Percentiles rank a stretch among this genome's conserved stretches.
phyloP scores from a whole-genome alignment of 2,329 filamentous ascomycete species.

The Diaporthe nobilis region DNA sequence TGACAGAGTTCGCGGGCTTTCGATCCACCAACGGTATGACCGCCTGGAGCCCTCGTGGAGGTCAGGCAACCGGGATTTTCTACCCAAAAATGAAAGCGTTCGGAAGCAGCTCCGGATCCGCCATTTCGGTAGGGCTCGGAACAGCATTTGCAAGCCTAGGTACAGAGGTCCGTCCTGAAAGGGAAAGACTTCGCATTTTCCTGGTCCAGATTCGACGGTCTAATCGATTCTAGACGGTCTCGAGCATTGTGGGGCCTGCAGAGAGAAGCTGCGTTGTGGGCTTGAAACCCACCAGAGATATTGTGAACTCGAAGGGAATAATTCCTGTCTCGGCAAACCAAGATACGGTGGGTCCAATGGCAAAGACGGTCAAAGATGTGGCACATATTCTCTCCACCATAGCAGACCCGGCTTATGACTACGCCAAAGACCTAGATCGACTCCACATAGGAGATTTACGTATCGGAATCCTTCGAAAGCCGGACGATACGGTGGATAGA shows the following conservation, averaged over 20 bases:
- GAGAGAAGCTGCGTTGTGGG: conserved; percentile 73
- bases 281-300: conserved; percentile 71
- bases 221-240: background rate
- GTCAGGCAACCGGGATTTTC: conserved; percentile 73
- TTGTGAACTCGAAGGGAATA: conserved; percentile 73
- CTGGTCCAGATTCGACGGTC: background rate
- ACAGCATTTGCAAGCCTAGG: conserved; percentile 72
- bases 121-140: conserved; percentile 70
- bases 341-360: conserved; percentile 77
- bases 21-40: conserved; percentile 70
- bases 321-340: conserved; percentile 76
- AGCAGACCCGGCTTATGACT: conserved; percentile 55
- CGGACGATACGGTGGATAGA: conserved; percentile 54
- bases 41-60: conserved; percentile 75
- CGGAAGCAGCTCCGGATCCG: conserved; percentile 73
- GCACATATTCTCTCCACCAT: conserved; percentile 51
- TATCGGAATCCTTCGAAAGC: conserved; percentile 74
- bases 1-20: conserved; percentile 76
- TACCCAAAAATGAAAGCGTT: conserved; percentile 71
- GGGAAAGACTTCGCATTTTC: background rate
- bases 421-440: background rate
- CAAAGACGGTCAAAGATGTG: conserved; percentile 64
- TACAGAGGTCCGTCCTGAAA: conserved; percentile 58
- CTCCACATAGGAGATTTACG: conserved; percentile 49
- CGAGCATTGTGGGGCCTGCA: conserved; percentile 67